Conservation (phyloP, 2,329 filamentous ascomycete species). For the Helicocarpus griseus region DNA sequence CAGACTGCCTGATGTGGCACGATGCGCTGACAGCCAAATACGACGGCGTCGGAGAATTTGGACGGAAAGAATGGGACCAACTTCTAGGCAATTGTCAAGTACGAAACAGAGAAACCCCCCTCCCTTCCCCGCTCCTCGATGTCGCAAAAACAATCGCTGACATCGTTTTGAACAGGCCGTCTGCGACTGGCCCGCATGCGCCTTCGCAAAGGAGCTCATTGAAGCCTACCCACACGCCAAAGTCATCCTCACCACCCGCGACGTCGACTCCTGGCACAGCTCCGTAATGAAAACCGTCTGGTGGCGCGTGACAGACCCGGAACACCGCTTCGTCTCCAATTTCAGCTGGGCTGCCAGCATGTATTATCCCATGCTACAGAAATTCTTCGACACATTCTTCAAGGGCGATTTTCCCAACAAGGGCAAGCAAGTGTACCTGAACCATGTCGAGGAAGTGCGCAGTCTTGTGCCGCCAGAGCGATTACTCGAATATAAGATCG, state of each 20-base stretch:
- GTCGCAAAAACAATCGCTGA: neutral
- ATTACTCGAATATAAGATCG: conserved; percentile 45
- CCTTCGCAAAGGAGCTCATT: conserved; percentile 60
- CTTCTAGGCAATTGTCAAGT: conserved; percentile 53
- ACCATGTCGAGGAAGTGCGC: conserved; percentile 46
- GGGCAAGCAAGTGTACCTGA: conserved; percentile 53
- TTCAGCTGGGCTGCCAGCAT: conserved; percentile 56
- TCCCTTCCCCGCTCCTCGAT: neutral
- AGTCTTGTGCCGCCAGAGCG: conserved; percentile 39
- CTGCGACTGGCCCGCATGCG: conserved; percentile 59
- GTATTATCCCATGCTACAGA: conserved; percentile 61
- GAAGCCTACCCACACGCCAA: conserved; percentile 64
- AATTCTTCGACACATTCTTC: conserved; percentile 61
- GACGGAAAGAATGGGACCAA: conserved; percentile 59
- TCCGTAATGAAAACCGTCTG: conserved; percentile 59
- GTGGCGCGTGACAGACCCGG: conserved; percentile 57
- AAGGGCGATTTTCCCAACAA: conserved; percentile 56
- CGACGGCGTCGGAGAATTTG: conserved; percentile 53
- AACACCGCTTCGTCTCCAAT: conserved; percentile 46
- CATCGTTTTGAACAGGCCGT: conserved; percentile 40
- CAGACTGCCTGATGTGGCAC: conserved; percentile 60
- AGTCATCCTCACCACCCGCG: conserved; percentile 57
- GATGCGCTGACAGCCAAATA: conserved; percentile 57
- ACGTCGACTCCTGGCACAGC: conserved; percentile 54
- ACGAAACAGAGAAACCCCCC: conserved; percentile 13